phyloP scores from a whole-genome alignment of 2,329 filamentous ascomycete species.

The Colletotrichum limetticola region DNA sequence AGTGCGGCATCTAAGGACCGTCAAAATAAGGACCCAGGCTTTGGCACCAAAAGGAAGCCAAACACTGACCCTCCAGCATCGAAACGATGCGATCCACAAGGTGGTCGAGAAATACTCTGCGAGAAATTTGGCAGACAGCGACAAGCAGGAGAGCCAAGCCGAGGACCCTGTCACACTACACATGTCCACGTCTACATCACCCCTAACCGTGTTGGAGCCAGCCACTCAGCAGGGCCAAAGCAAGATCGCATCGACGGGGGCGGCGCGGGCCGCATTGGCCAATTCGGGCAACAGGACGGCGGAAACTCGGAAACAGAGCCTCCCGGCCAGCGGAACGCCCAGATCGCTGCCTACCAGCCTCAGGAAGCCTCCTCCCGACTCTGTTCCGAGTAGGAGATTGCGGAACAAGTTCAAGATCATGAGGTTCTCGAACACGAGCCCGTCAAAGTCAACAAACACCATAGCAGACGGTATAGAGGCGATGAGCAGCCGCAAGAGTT shows the following conservation, averaged over 20 bases:
- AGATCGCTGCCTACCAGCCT: background rate
- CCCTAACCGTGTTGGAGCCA: background rate
- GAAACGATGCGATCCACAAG: slow-evolving; percentile 20
- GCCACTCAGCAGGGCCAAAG: background rate
- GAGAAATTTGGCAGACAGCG: slow-evolving; percentile 2
- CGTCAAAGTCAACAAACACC: background rate
- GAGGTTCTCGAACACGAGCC: background rate
- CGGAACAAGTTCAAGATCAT: background rate
- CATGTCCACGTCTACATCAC: slow-evolving; percentile 33
- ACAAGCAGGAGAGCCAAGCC: background rate
- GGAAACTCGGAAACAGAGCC: slow-evolving; percentile 15
- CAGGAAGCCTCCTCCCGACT: slow-evolving; percentile 1
- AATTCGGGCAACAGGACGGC: slow-evolving; percentile 26
- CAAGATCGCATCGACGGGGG: background rate
- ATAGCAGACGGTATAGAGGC: background rate
- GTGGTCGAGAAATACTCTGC: slow-evolving; percentile 18
- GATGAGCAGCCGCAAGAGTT: background rate
- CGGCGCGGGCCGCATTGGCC: background rate
- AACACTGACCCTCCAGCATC: background rate
- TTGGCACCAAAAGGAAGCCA: background rate
- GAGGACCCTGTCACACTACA: slow-evolving; percentile 15
- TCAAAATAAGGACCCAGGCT: background rate
- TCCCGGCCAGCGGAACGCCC: background rate
- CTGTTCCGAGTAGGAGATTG: slow-evolving; percentile 11
- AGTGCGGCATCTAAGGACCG: background rate